phyloP scores from a whole-genome alignment of 2,329 filamentous ascomycete genomes.

The Colletotrichum simmondsii region DNA sequence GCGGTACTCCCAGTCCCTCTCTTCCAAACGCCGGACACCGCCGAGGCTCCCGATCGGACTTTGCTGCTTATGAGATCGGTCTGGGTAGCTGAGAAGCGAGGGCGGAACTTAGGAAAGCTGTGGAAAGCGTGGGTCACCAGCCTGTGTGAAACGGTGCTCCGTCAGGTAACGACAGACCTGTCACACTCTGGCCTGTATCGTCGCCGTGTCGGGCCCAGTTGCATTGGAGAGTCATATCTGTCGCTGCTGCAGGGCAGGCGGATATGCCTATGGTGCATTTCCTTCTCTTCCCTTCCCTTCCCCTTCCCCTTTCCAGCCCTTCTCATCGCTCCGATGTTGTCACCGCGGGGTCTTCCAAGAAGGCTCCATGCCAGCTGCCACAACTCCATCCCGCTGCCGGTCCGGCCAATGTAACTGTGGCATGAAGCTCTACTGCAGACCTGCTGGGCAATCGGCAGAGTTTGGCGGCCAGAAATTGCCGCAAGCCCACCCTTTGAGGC shows the following conservation, averaged over 20 bases:
- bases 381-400: slow-evolving; percentile 26
- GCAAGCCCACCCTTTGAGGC: slow-evolving; percentile 31
- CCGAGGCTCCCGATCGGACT: slow-evolving; percentile 34
- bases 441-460: slow-evolving; percentile 25
- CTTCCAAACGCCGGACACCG: slow-evolving; percentile 33
- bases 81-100: slow-evolving; percentile 8
- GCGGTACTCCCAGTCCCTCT: slow-evolving; percentile 28
- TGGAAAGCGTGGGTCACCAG: slow-evolving; percentile 26
- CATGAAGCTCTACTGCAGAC: slow-evolving; percentile 26
- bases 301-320: background rate
- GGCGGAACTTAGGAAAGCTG: slow-evolving; percentile 4
- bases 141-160: slow-evolving; percentile 33
- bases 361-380: slow-evolving; percentile 8
- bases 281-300: background rate
- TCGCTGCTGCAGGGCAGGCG: slow-evolving; percentile 19
- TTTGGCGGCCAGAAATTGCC: slow-evolving; percentile 31
- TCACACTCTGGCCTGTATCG: slow-evolving; percentile 18
- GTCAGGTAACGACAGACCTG: slow-evolving; percentile 26
- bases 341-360: slow-evolving; percentile 18
- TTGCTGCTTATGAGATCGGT: slow-evolving; percentile 21
- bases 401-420: slow-evolving; percentile 32
- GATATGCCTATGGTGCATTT: slow-evolving; percentile 24
- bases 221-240: slow-evolving; percentile 27
- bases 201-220: slow-evolving; percentile 15
- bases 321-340: slow-evolving; percentile 18